phyloP scores from a whole-genome alignment of 495 filamentous ascomycete species.

The Penicillium angulare region DNA sequence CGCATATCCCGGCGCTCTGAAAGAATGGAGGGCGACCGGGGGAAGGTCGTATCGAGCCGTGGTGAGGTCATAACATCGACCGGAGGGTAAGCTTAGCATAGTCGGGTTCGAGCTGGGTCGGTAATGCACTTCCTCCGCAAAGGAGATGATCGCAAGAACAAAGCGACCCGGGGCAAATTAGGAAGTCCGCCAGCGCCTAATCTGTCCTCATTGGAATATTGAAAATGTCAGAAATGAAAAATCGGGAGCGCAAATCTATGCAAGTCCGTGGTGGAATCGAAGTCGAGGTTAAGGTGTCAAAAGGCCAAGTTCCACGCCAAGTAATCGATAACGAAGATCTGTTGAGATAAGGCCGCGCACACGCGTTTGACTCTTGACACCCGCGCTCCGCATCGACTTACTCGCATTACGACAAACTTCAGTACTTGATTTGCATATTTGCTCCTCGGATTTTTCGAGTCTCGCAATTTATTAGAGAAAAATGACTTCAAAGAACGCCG shows the following conservation, averaged over 20 bases:
- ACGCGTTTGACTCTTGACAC: slow-evolving; percentile 22
- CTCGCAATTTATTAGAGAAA: too few species aligned
- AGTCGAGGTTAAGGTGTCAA: slow-evolving; percentile 8
- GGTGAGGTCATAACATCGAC: slow-evolving; percentile 62
- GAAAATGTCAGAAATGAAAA: not conserved
- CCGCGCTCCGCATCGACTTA: not conserved
- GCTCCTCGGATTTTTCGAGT: not conserved
- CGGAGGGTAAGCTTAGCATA: slow-evolving; percentile 34
- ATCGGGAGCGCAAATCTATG: not conserved
- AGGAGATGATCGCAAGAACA: slow-evolving; percentile 10
- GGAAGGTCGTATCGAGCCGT: slow-evolving; percentile 56
- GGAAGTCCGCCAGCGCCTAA: not conserved
- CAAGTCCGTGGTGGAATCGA: not conserved
- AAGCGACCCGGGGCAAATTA: not conserved
- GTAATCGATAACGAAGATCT: slow-evolving; percentile 31
- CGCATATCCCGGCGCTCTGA: slow-evolving; percentile 58
- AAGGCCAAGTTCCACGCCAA: slow-evolving; percentile 23
- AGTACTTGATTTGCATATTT: not conserved
- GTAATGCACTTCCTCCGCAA: slow-evolving; percentile 18
- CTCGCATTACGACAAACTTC: not conserved
- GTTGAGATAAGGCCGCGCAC: slow-evolving; percentile 31
- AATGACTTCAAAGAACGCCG: slow-evolving; percentile 89
- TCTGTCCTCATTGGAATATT: not conserved
- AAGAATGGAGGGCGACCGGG: slow-evolving; percentile 55
- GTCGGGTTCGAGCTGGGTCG: slow-evolving; percentile 18